Base-by-base conservation (phyloP, 1,284 basidiomycete species). In the Vanrija sp. region DNA sequence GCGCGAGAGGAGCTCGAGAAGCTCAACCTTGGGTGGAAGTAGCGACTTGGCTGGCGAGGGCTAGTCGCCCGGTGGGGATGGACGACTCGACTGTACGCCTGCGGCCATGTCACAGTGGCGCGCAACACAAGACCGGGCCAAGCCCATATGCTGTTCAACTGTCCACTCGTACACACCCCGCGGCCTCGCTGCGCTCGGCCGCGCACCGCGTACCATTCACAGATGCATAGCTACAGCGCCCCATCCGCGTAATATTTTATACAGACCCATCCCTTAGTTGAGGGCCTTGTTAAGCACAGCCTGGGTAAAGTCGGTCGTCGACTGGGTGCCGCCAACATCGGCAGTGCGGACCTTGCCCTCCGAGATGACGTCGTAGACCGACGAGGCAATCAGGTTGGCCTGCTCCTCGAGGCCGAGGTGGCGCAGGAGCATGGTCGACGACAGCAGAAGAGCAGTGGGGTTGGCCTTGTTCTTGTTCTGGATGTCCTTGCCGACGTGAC, bases 391-490 rank as follows among this genome's bases (percentile, higher is more conserved):
- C 73, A 81, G 85, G 82, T 98, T 97, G 53, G 96, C 96, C 71
- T 97, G 87, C 66, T 85, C 80, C 77, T 97, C 92, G 61, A 98
- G 85, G 50, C 94, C 95, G 59, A 98, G 85, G 78, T 98, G 96
- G 68, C 95, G 83, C 65, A 99, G 84, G 89, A 99, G 91, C 95
- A 98, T 98, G 54, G 95, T 95, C 41, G 95, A 85, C 59, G 89
- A 93, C 61, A 99, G 85, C 72, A 99, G 86, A 91, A 99, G 97
- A 49, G 96, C 96, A 42, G 92, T 87, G 19, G 96, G 96, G 82
- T 99, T 98, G 67, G 96, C 96, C 68, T 86, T 87, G 83, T 95
- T 91, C 66, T 89, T 92, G 62, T 92, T 93, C 91, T 93, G 94
- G 78, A 98, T 92, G 73, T 98, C 94, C 75, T 88, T 89, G 60